phyloP scores from a whole-genome alignment of 257 asterid genomes.

The Capsicum chinense region DNA sequence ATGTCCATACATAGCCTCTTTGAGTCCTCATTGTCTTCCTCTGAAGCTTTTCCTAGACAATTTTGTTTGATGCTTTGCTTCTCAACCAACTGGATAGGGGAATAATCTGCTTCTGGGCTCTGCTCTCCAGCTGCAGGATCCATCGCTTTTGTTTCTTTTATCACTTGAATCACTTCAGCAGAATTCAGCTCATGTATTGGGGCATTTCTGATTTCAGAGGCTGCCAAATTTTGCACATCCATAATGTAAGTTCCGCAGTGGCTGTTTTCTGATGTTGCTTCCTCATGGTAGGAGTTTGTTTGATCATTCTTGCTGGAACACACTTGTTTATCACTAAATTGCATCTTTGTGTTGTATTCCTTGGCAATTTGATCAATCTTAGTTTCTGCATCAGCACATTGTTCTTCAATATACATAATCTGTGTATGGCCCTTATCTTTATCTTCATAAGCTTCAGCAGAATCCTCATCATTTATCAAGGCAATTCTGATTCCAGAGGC shows the following conservation, averaged over 20 bases:
- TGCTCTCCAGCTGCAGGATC: neutral
- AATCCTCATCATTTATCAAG: neutral
- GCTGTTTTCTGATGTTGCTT: slow-evolving; percentile 28
- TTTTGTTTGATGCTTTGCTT: neutral
- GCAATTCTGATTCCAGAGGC: slow-evolving; percentile 14
- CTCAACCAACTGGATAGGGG: neutral
- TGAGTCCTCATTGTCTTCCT: neutral
- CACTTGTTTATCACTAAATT: slow-evolving; percentile 21
- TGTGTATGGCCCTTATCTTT: slow-evolving; percentile 22
- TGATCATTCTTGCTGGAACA: slow-evolving; percentile 2
- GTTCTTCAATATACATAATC: slow-evolving; percentile 21
- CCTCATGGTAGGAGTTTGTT: neutral
- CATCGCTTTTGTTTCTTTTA: neutral
- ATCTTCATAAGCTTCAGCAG: slow-evolving; percentile 19
- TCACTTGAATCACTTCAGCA: neutral
- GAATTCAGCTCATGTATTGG: neutral
- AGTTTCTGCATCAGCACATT: slow-evolving; percentile 13
- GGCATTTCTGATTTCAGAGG: slow-evolving; percentile 12
- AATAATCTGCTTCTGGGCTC: neutral
- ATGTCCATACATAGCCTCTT: neutral
- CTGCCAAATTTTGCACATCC: slow-evolving; percentile 30
- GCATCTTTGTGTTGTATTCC: neutral
- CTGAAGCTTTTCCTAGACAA: neutral
- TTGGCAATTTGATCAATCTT: slow-evolving; percentile 22
- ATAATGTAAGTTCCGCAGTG: neutral